Evolutionary conservation across 257 asterid genomes (phyloP).

Genomic region (Nicotiana sylvestris): DNA sequence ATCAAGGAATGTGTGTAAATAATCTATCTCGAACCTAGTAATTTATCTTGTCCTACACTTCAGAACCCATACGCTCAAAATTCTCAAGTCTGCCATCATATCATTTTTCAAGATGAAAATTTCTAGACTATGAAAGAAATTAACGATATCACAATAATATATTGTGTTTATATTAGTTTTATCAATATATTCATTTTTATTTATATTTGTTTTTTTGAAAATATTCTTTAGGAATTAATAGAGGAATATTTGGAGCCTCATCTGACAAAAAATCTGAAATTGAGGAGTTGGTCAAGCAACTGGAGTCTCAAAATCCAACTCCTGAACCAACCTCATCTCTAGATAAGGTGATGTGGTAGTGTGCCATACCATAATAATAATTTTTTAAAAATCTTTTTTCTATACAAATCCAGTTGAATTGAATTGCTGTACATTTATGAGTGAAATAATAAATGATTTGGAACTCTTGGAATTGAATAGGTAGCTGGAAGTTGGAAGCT

Average conservation of each 20-base stretch:
- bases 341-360: conserved; percentile 50
- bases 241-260: conserved; percentile 84
- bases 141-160: no score
- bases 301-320: conserved; percentile 79
- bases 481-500: conserved; percentile 86
- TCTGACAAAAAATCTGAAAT: conserved; percentile 58
- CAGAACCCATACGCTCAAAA: no score
- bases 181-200: not conserved
- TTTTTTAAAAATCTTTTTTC: not conserved
- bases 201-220: not conserved
- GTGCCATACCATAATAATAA: not conserved
- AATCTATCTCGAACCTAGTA: no score
- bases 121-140: no score
- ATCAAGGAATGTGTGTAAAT: no score
- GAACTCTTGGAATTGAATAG: conserved; percentile 24
- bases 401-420: not conserved
- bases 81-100: no score
- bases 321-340: conserved; percentile 60
- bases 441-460: conserved; percentile 3
- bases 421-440: not conserved
- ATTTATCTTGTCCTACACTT: no score
- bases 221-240: conserved; percentile 50
- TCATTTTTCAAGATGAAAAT: no score
- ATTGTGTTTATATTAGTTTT: no score
- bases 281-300: conserved; percentile 45